Base-by-base conservation (phyloP, 441 rosid species). In the Erysimum pusillum region DNA sequence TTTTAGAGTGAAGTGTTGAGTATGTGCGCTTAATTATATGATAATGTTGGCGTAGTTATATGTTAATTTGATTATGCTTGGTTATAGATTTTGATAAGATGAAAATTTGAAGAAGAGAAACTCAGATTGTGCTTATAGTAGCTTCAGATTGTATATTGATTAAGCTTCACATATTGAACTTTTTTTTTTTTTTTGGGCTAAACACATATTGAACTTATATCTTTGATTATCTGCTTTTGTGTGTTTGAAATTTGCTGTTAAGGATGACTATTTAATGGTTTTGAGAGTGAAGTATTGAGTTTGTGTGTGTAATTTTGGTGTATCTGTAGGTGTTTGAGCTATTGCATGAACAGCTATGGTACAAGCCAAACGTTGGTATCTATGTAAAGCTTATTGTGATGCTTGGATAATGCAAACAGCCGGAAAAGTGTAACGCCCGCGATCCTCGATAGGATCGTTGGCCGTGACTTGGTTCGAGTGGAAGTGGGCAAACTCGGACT, bases 341-440 rank as follows among this genome's bases (percentile, higher is more conserved):
- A 63, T 76, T 92, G 22, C 80, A 86, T 0, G 94, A 88, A 82
- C 98, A 92, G 85, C 79, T 94, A 39, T 94, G 97, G 97, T 90
- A 94, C 83, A 86, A 61, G 77, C 91, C 97, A 9, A 85, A 85
- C 75, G 15, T 90, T 68, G 91, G 86, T 52, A 75, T 88, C 63
- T 94, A 92, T 70, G 79, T 94, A 31, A 90, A 89, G 84, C 85
- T 94, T 20, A 87, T 94, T 60, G 90, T 92, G 67, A 89, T 91
- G 99, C 93, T 94, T 45, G 97, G 97, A 6, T 89, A 91, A 86
- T 94, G 97, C 81, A 92, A 87, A 81, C 95, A 90, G 77, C 91
- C 99, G 7, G 89, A 85, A 20, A 92, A 88, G 77, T 22, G 25
- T 22, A 22, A 22, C 25, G 2, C 2, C 28, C 28, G 28, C 28